phyloP scores from a whole-genome alignment of 129 eudicot genomes.

The Solidago caesia region DNA sequence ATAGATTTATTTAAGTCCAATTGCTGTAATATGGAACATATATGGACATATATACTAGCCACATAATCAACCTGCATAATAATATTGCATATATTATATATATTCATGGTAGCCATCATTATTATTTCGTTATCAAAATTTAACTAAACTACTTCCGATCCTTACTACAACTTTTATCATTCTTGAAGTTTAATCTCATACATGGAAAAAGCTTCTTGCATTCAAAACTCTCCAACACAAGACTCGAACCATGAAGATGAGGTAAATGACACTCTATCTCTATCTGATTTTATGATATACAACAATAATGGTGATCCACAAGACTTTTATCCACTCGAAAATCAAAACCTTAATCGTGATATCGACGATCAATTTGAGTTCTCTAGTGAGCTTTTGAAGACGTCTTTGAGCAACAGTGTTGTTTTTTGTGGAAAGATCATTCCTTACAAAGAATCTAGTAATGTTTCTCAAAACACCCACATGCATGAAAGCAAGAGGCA shows the following conservation, averaged over 20 bases:
- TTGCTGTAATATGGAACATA: constrained; percentile 11
- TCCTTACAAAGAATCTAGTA: constrained; percentile 32
- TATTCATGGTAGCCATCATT: constrained; percentile 9
- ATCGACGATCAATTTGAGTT: constrained; percentile 56
- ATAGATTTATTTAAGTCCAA: constrained; percentile 9
- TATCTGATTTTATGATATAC: constrained; percentile 38
- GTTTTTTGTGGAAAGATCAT: constrained; percentile 66
- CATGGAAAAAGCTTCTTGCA: constrained; percentile 28
- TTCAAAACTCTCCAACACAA: constrained; percentile 23
- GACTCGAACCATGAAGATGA: constrained; percentile 35
- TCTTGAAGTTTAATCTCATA: background rate
- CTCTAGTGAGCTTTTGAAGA: constrained; percentile 46
- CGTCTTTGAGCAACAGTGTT: constrained; percentile 27
- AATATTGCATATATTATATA: background rate
- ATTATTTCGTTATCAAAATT: constrained; percentile 9
- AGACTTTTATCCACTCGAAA: constrained; percentile 20
- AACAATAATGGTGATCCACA: constrained; percentile 31
- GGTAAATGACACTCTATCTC: constrained; percentile 38
- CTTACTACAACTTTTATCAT: background rate
- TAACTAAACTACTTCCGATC: background rate
- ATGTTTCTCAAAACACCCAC: constrained; percentile 17
- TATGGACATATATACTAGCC: background rate
- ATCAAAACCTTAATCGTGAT: constrained; percentile 23
- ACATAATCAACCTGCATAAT: constrained; percentile 13
- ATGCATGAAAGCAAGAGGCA: constrained; percentile 20